Percentiles rank a stretch among this genome's conserved stretches.
These are phyloP conservation scores for Fusarium mangiferae DNA, from an alignment of 2,329 filamentous ascomycete genomes.

Conservation along the genomic window DNA sequence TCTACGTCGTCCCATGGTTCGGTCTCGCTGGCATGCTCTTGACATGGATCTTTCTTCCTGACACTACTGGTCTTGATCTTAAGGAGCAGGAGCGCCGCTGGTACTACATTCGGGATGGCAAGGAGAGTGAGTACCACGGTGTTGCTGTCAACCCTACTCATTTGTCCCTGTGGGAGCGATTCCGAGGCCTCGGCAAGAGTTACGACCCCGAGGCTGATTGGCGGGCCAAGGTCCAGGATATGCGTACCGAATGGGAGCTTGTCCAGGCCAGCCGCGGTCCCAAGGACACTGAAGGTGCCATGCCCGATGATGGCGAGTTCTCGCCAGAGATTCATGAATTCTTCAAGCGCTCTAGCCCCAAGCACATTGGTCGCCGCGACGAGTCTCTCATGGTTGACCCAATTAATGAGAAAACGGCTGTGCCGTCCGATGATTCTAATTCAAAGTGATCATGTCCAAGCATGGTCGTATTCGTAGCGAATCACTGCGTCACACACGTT, in stretches of 20 bases:
- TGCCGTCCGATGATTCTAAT: conserved; percentile 30
- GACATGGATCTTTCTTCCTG: conserved; percentile 89
- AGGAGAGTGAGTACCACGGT: conserved; percentile 87
- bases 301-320: conserved; percentile 61
- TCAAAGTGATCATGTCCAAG: conserved; percentile 21
- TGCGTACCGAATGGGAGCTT: conserved; percentile 72
- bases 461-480: background rate
- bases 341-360: conserved; percentile 58
- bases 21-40: conserved; percentile 87
- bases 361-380: conserved; percentile 33
- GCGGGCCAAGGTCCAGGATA: conserved; percentile 84
- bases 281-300: conserved; percentile 59
- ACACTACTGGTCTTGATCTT: conserved; percentile 94
- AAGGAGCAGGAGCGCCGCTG: conserved; percentile 98
- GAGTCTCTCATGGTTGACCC: conserved; percentile 38
- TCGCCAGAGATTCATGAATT: conserved; percentile 65
- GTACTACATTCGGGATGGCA: conserved; percentile 83
- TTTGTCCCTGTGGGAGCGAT: conserved; percentile 86
- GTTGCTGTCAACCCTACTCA: conserved; percentile 92
- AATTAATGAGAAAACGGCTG: conserved; percentile 45
- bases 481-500: conserved; percentile 1
- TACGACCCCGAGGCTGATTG: conserved; percentile 88
- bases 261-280: conserved; percentile 58
- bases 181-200: conserved; percentile 79
- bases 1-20: conserved; percentile 95